phyloP scores from a whole-genome alignment of 1,139 yeast genomes.

The Candida sojae region DNA sequence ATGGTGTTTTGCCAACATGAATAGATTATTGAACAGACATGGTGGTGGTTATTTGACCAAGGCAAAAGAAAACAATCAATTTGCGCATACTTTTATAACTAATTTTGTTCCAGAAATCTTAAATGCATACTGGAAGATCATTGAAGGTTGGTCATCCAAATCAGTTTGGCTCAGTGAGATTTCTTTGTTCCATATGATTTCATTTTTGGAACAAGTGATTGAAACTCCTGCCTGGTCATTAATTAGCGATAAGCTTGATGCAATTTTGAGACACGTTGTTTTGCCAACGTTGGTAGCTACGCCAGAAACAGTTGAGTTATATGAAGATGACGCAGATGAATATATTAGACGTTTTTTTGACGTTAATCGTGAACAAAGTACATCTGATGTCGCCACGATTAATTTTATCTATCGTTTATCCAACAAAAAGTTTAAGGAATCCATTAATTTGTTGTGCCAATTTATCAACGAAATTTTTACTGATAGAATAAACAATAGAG shows the following conservation, averaged over 20 bases:
- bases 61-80: conserved; percentile 35
- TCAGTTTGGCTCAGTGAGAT: conserved; percentile 63
- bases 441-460: conserved; percentile 42
- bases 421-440: conserved; percentile 48
- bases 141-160: conserved; percentile 59
- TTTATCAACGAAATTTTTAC: conserved; percentile 55
- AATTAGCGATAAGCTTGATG: conserved; percentile 57
- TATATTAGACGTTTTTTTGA: conserved; percentile 71
- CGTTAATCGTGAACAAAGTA: conserved; percentile 67
- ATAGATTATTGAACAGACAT: conserved; percentile 57
- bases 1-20: conserved; percentile 74
- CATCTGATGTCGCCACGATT: conserved; percentile 82
- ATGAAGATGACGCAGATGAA: conserved; percentile 75
- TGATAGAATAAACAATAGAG: conserved; percentile 35
- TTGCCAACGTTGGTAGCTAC: conserved; percentile 64
- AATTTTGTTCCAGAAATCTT: conserved; percentile 64
- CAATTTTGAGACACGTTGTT: conserved; percentile 58
- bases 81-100: conserved; percentile 47
- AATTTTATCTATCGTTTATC: conserved; percentile 62
- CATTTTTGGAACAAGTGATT: conserved; percentile 64
- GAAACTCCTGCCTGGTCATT: conserved; percentile 56
- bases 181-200: conserved; percentile 60
- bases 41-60: conserved; percentile 50
- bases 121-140: conserved; percentile 57
- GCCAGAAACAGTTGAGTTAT: conserved; percentile 57